Percentiles rank a stretch among this genome's conserved stretches.
phyloP scores from a whole-genome alignment of 495 filamentous ascomycete species.

The Penicillium crystallinum region DNA sequence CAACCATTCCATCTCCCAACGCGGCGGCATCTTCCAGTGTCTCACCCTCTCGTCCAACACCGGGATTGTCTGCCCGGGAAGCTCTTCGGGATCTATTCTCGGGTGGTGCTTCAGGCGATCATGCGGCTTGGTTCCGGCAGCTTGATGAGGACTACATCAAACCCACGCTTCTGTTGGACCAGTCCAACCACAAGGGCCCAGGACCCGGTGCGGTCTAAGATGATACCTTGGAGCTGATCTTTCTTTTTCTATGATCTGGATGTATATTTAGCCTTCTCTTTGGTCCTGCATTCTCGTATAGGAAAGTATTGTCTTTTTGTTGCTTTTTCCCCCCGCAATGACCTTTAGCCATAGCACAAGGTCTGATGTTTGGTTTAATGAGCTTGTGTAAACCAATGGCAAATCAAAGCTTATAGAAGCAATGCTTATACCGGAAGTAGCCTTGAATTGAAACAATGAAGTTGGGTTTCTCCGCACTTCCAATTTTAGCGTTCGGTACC shows the following conservation, averaged over 20 bases:
- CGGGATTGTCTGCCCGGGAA: conserved; percentile 48
- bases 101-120: conserved; percentile 72
- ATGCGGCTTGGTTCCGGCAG: conserved; percentile 85
- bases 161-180: conserved; percentile 83
- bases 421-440: neutral
- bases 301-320: neutral
- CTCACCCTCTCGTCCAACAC: conserved; percentile 29
- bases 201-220: conserved; percentile 38
- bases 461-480: neutral
- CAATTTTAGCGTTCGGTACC: neutral
- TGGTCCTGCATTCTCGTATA: conserved; percentile 14
- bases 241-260: conserved; percentile 12
- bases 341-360: neutral
- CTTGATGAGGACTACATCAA: conserved; percentile 97
- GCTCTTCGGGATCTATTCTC: conserved; percentile 70
- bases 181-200: conserved; percentile 47
- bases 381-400: neutral
- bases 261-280: conserved; percentile 27
- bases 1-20: conserved; percentile 14
- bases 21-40: conserved; percentile 17
- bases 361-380: neutral
- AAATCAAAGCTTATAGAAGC: neutral
- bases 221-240: conserved; percentile 12
- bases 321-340: conserved; percentile 1
- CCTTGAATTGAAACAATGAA: neutral